Evolutionary conservation across 768 basidiomycete genomes (phyloP).

Genomic region (Tulasnella calospora): DNA sequence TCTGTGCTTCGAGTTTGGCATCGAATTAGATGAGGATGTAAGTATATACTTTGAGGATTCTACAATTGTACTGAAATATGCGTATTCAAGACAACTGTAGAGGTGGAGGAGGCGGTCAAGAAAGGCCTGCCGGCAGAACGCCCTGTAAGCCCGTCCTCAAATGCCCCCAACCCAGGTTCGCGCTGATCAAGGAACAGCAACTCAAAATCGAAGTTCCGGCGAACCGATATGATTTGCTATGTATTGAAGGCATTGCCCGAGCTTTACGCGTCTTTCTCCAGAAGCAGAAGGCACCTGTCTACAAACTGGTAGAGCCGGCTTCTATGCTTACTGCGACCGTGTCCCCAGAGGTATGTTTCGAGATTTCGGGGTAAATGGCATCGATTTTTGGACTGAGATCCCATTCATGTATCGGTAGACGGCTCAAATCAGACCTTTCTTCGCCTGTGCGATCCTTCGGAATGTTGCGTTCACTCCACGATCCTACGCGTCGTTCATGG

Average conservation of each 20-base stretch:
- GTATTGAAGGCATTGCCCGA: slow-evolving; percentile 91
- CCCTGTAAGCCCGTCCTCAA: slow-evolving; percentile 49
- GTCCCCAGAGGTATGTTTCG: slow-evolving; percentile 55
- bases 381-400: too few species aligned
- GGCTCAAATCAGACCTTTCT: slow-evolving; percentile 77
- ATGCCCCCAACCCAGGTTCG: neutral
- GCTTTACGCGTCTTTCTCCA: slow-evolving; percentile 79
- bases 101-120: slow-evolving; percentile 74
- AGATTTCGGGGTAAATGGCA: slow-evolving; percentile 28
- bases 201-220: slow-evolving; percentile 98
- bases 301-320: slow-evolving; percentile 66
- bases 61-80: neutral
- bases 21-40: slow-evolving; percentile 98
- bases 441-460: slow-evolving; percentile 86
- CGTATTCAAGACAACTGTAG: slow-evolving; percentile 69
- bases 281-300: slow-evolving; percentile 60
- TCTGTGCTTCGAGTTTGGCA: slow-evolving; percentile 93
- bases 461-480: slow-evolving; percentile 81
- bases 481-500: slow-evolving; percentile 95
- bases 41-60: slow-evolving; percentile 34
- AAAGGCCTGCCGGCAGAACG: slow-evolving; percentile 81
- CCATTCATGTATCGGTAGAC: slow-evolving; percentile 46
- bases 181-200: slow-evolving; percentile 53
- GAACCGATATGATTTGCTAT: slow-evolving; percentile 98
- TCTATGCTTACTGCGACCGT: slow-evolving; percentile 66